phyloP scores from a whole-genome alignment of 148 eudicot species.

The Heliosperma pusillum region DNA sequence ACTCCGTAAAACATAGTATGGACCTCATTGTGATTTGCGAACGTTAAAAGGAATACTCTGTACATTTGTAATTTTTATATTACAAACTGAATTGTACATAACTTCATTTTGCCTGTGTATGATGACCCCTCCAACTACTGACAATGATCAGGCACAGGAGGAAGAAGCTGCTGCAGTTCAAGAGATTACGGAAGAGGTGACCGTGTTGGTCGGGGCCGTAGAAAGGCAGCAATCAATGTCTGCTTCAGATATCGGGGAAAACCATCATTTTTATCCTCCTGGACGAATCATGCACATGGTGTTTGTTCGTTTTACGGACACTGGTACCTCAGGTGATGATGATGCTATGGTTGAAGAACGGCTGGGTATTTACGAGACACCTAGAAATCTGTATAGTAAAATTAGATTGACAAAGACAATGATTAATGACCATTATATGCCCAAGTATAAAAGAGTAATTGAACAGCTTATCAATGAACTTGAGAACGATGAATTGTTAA shows the following conservation, averaged over 20 bases:
- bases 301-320: slow-evolving; percentile 31
- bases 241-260: slow-evolving; percentile 51
- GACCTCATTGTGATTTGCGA: too few species aligned
- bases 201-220: slow-evolving; percentile 53
- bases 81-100: too few species aligned
- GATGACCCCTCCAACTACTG: too few species aligned
- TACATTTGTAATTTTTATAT: too few species aligned
- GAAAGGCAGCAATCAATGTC: slow-evolving; percentile 51
- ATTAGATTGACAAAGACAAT: slow-evolving; percentile 77
- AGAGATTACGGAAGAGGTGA: slow-evolving; percentile 68
- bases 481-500: slow-evolving; percentile 48
- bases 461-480: slow-evolving; percentile 67
- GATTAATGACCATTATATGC: slow-evolving; percentile 96
- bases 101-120: too few species aligned
- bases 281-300: slow-evolving; percentile 85
- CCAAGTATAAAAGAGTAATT: slow-evolving; percentile 86
- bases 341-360: slow-evolving; percentile 29
- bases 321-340: slow-evolving; percentile 28
- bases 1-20: too few species aligned
- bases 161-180: slow-evolving; percentile 65
- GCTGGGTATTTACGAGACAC: slow-evolving; percentile 65
- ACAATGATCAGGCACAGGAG: slow-evolving; percentile 33
- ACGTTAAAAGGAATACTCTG: too few species aligned
- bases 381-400: slow-evolving; percentile 76
- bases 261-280: slow-evolving; percentile 75